These are phyloP conservation scores for Coemansia furcata DNA, from an alignment of 192 early-diverging fungal genomes.

Conservation along the genomic window DNA sequence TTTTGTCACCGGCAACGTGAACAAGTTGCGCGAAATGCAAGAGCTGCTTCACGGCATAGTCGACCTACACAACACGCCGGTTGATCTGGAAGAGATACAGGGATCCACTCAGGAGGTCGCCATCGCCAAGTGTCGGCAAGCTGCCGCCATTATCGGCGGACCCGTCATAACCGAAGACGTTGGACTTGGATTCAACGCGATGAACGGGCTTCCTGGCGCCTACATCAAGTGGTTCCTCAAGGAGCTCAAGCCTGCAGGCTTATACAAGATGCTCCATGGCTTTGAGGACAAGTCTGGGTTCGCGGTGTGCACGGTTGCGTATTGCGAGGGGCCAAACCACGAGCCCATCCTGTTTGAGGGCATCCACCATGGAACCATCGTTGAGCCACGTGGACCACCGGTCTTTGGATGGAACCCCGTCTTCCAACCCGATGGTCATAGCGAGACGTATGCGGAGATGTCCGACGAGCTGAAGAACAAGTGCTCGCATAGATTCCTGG, in stretches of 20 bases:
- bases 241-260: constrained; percentile 67
- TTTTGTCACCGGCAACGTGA: constrained; percentile 95
- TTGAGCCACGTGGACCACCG: constrained; percentile 74
- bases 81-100: constrained; percentile 94
- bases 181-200: constrained; percentile 87
- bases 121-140: constrained; percentile 72
- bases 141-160: constrained; percentile 63
- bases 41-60: constrained; percentile 70
- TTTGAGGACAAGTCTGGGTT: constrained; percentile 88
- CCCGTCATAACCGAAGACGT: constrained; percentile 94
- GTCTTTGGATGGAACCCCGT: constrained; percentile 97
- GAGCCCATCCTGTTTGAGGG: constrained; percentile 92
- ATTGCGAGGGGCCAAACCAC: constrained; percentile 73
- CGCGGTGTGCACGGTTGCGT: constrained; percentile 91
- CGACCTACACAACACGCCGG: constrained; percentile 61
- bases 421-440: constrained; percentile 80
- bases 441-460: constrained; percentile 86
- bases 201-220: constrained; percentile 91
- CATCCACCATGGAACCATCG: constrained; percentile 75
- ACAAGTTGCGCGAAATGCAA: constrained; percentile 91
- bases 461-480: constrained; percentile 77
- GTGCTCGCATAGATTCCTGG: constrained; percentile 84
- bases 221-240: constrained; percentile 94
- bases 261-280: constrained; percentile 80
- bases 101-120: constrained; percentile 79